phyloP scores from a whole-genome alignment of 352 stramenopile species.

The Phytophthora tubulina region DNA sequence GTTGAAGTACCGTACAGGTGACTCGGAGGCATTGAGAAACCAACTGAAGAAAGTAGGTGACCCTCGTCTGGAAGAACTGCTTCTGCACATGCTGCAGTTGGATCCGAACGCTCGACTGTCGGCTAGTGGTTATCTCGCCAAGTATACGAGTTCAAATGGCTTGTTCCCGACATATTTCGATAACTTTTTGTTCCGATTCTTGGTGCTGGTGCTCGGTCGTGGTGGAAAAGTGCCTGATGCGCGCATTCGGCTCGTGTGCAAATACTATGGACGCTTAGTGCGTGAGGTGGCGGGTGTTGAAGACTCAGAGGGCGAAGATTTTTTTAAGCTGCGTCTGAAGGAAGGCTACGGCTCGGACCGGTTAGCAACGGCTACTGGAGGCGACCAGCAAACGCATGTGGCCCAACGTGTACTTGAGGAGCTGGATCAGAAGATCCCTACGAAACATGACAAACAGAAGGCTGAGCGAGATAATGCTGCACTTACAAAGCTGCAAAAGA shows the following conservation, averaged over 20 bases:
- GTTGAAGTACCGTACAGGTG: conserved; percentile 86
- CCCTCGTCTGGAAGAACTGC: conserved; percentile 87
- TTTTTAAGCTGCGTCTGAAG: conserved; percentile 89
- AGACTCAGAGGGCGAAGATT: conserved; percentile 91
- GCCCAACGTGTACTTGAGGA: conserved; percentile 82
- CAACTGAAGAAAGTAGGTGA: conserved; percentile 95
- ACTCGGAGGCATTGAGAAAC: conserved; percentile 75
- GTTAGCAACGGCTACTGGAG: conserved; percentile 50
- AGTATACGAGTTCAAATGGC: conserved; percentile 71
- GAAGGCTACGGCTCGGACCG: conserved; percentile 87
- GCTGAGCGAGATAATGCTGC: conserved; percentile 45
- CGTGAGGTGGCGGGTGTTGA: conserved; percentile 92
- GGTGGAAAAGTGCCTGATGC: conserved; percentile 92
- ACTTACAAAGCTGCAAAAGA: conserved; percentile 58
- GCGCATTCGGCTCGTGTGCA: conserved; percentile 93
- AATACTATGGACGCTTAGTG: conserved; percentile 93
- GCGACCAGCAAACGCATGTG: conserved; percentile 63
- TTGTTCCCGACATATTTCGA: conserved; percentile 91
- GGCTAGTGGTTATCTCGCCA: conserved; percentile 90
- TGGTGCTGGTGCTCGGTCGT: conserved; percentile 84
- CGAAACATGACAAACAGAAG: conserved; percentile 55
- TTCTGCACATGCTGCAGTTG: conserved; percentile 95
- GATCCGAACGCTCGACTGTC: conserved; percentile 90
- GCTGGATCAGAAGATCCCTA: conserved; percentile 55
- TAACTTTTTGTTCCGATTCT: conserved; percentile 91